Evolutionary conservation across 1,284 basidiomycete species (phyloP).

Genomic region (Cryptococcus sp.): DNA sequence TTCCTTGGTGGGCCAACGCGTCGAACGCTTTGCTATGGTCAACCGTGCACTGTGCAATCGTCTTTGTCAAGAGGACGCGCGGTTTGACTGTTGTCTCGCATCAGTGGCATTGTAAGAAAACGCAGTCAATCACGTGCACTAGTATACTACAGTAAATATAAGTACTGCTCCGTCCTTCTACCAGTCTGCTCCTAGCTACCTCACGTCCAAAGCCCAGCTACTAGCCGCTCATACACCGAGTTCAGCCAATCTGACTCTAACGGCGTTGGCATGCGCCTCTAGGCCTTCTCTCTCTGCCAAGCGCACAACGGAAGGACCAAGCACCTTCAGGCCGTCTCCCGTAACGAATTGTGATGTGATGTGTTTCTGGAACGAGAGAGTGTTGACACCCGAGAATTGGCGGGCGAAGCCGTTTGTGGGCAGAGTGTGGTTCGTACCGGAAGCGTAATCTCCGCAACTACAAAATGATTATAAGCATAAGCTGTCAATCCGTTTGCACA

Average conservation of each 20-base stretch:
- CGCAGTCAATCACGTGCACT: too few relatives aligned
- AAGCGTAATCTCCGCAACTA: constrained; percentile 97
- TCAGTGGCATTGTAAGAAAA: too few relatives aligned
- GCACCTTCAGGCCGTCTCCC: constrained; percentile 67
- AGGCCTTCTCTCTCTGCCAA: constrained; percentile 94
- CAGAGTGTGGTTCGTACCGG: constrained; percentile 96
- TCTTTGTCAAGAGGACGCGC: too few relatives aligned
- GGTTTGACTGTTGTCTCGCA: too few relatives aligned
- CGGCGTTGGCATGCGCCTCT: constrained; percentile 78
- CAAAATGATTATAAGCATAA: not conserved
- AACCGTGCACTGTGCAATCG: too few relatives aligned
- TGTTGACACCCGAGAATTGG: constrained; percentile 98
- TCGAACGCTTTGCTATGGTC: too few relatives aligned
- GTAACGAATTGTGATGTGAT: constrained; percentile 96
- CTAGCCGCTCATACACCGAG: constrained; percentile 2
- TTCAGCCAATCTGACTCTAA: constrained; percentile 48
- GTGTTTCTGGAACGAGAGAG: constrained; percentile 96
- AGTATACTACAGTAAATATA: too few relatives aligned
- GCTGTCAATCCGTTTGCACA: not conserved
- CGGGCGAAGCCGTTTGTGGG: constrained; percentile 94
- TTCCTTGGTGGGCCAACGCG: too few relatives aligned
- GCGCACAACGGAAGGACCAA: constrained; percentile 88
- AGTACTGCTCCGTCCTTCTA: too few relatives aligned
- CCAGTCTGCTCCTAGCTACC: too few relatives aligned
- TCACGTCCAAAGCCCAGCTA: too few relatives aligned